These are phyloP conservation scores for Proliferodiscus dingleyae DNA, from an alignment of 2,329 filamentous ascomycete genomes.

Conservation along the genomic window DNA sequence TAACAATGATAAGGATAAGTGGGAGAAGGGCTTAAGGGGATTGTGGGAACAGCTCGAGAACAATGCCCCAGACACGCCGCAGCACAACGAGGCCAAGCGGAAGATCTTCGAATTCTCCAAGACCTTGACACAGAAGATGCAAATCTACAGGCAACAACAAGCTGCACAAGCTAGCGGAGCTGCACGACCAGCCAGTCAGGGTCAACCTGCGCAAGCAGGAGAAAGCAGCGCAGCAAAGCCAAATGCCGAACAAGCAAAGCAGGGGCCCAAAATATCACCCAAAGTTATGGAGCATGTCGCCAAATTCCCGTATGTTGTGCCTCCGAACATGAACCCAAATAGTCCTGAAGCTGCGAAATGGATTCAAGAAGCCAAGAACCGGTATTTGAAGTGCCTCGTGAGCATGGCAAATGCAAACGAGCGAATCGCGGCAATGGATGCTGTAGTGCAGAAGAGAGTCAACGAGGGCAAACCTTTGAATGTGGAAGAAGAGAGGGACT, in stretches of 20 bases:
- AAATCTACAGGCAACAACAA: constrained; percentile 27
- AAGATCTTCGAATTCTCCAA: constrained; percentile 58
- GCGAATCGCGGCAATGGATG: constrained; percentile 41
- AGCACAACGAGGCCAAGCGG: constrained; percentile 47
- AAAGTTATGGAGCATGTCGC: constrained; percentile 42
- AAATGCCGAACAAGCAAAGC: constrained; percentile 12
- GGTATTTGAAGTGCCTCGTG: constrained; percentile 44
- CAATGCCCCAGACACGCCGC: constrained; percentile 42
- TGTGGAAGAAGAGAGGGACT: constrained; percentile 43
- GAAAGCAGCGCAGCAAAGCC: constrained; percentile 8
- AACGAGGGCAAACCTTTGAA: constrained; percentile 41
- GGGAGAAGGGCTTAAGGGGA: constrained; percentile 49
- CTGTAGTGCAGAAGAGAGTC: constrained; percentile 38
- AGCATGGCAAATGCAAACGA: constrained; percentile 44
- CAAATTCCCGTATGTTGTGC: constrained; percentile 43
- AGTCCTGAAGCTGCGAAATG: constrained; percentile 43
- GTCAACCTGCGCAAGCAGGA: constrained; percentile 13
- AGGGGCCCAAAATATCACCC: constrained; percentile 19
- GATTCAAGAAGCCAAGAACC: constrained; percentile 43
- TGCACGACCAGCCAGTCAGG: constrained; percentile 15
- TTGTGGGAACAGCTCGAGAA: constrained; percentile 50
- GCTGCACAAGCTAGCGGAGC: constrained; percentile 12
- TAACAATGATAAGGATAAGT: constrained; percentile 52
- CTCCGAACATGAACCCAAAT: constrained; percentile 38
- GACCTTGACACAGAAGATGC: constrained; percentile 50